These are phyloP conservation scores for Hypomyces perniciosus DNA, from an alignment of 2,329 filamentous ascomycete genomes.

Conservation along the genomic window DNA sequence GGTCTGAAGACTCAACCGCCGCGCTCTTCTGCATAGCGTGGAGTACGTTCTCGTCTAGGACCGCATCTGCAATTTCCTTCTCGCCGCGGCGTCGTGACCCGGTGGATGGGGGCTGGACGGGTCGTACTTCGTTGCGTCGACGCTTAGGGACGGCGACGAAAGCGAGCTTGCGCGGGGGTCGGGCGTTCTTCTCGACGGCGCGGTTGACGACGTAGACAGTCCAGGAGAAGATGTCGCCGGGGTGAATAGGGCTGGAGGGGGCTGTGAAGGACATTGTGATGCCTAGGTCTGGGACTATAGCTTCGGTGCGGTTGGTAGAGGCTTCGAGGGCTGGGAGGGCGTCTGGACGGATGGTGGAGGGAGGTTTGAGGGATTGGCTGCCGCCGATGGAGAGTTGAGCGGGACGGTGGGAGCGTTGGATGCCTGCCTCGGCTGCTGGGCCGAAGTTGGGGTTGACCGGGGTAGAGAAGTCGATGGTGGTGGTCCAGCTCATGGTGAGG, in stretches of 20 bases:
- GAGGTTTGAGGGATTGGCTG: slow-evolving; percentile 48
- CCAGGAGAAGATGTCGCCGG: slow-evolving; percentile 66
- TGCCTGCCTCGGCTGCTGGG: slow-evolving; percentile 46
- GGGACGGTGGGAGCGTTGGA: slow-evolving; percentile 56
- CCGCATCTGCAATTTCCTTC: slow-evolving; percentile 53
- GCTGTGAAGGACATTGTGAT: slow-evolving; percentile 70
- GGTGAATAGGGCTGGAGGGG: slow-evolving; percentile 48
- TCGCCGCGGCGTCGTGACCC: slow-evolving; percentile 29
- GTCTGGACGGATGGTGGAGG: slow-evolving; percentile 53
- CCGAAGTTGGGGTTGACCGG: slow-evolving; percentile 60
- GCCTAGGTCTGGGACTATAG: slow-evolving; percentile 54
- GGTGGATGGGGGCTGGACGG: slow-evolving; percentile 49
- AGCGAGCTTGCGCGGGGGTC: slow-evolving; percentile 58
- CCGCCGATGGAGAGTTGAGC: slow-evolving; percentile 57
- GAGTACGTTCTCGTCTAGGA: slow-evolving; percentile 65
- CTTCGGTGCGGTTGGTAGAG: slow-evolving; percentile 39
- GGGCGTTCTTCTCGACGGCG: slow-evolving; percentile 40
- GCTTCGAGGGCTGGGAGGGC: slow-evolving; percentile 54
- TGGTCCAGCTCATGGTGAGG: slow-evolving; percentile 62
- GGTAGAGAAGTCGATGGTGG: slow-evolving; percentile 61
- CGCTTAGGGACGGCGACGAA: slow-evolving; percentile 62
- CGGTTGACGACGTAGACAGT: slow-evolving; percentile 72
- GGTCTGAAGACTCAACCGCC: slow-evolving; percentile 56
- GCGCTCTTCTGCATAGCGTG: slow-evolving; percentile 65
- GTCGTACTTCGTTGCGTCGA: slow-evolving; percentile 50